Evolutionary conservation across 208 protist genomes (phyloP).

Genomic region (Lotmaria passim): DNA sequence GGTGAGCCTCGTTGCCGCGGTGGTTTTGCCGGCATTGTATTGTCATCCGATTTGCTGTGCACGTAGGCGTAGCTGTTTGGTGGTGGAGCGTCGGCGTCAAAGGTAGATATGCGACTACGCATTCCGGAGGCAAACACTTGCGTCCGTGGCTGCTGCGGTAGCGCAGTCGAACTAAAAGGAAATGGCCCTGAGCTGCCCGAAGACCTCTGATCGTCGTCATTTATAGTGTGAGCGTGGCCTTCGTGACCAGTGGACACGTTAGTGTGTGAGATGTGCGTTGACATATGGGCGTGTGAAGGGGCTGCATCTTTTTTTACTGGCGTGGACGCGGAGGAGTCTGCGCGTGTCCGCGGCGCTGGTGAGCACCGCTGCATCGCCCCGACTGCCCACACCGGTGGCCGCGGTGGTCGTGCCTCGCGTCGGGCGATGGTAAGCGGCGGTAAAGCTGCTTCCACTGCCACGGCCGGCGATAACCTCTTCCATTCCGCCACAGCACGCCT

Average conservation of each 20-base stretch:
- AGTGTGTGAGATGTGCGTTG: too few species aligned
- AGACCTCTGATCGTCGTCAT: too few species aligned
- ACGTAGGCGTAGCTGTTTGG: slow-evolving; percentile 26
- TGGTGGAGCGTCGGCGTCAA: background rate
- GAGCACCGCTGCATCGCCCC: background rate
- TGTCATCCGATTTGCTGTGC: background rate
- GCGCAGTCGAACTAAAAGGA: too few species aligned
- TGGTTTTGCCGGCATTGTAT: background rate
- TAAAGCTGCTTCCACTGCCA: background rate
- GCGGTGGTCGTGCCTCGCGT: slow-evolving; percentile 6
- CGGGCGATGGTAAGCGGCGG: background rate
- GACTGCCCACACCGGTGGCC: slow-evolving; percentile 24
- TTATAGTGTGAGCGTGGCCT: too few species aligned
- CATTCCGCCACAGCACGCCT: background rate
- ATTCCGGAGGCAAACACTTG: background rate
- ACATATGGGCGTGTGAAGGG: too few species aligned
- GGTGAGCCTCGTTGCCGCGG: background rate
- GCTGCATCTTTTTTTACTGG: background rate
- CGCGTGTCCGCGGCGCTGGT: background rate
- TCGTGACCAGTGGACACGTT: too few species aligned
- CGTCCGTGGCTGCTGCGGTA: background rate
- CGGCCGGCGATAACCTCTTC: too few species aligned
- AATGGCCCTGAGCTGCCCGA: too few species aligned
- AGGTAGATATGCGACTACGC: background rate
- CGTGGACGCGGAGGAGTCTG: background rate